Evolutionary conservation across 352 stramenopile species (phyloP), one percentile per base, ranked within the genome.

Genomic region (Globisporangium cederbergense): DNA sequence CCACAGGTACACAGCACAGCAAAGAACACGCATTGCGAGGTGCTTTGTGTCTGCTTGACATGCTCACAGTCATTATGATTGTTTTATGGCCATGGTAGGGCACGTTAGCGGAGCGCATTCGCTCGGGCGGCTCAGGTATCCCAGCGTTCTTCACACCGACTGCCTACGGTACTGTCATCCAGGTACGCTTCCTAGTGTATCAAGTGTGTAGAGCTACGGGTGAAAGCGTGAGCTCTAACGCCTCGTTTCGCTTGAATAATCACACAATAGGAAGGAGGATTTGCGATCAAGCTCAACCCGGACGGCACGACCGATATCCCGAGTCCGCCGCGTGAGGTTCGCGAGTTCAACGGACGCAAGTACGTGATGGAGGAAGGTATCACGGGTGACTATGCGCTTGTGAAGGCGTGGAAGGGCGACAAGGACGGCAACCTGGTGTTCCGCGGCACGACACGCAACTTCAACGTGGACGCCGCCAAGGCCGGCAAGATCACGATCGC

Each of bases 351-450:
- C 65, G 91, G 88, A 28, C 90, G 94, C 47, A 82, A 98, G 62
- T 99, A 97, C 71, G 87, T 99, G 18, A 97, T 98, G 92, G 97
- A 99, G 72, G 86, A 98, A 64, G 91, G 94, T 53, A 94, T 99
- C 55, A 93, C 79, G 36, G 90, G 92, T 4, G 95, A 99, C 67
- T 97, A 97, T 51, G 85, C 91, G 32, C 79, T 99, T 18, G 93
- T 99, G 11, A 98, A 98, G 73, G 96, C 93, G 0, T 98, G 89
- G 83, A 98, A 98, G 73, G 96, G 90, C 25, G 97, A 99, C 76
- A 98, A 89, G 25, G 81, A 92, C 60, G 97, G 97, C 38, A 99
- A 99, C 75, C 79, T 99, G 10, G 83, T 99, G 34, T 99, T 98
- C 81, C 70, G 89, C 53, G 93, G 93, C 54, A 99, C 97, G n/a